Evolutionary conservation across 768 basidiomycete genomes (phyloP).

Genomic region (Mycena alexandri): DNA sequence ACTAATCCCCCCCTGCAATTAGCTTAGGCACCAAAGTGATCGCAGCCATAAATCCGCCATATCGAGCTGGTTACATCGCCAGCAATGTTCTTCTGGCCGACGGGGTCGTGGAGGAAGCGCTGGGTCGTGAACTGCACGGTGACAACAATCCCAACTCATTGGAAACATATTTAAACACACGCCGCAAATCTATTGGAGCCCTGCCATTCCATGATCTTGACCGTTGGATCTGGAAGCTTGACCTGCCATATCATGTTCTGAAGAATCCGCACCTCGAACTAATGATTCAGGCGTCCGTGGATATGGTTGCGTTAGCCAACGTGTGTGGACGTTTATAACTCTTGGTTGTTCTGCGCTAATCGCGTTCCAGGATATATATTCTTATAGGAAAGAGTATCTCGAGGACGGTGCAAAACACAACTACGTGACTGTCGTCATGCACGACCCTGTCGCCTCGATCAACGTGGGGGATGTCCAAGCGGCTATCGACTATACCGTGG

Average conservation of each 20-base stretch:
- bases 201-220: conserved; percentile 36
- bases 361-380: conserved; percentile 40
- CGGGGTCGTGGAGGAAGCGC: conserved; percentile 38
- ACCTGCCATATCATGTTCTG: conserved; percentile 30
- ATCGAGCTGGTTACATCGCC: conserved; percentile 28
- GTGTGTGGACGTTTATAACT: conserved; percentile 10
- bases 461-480: conserved; percentile 35
- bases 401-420: conserved; percentile 42
- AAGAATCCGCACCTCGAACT: conserved; percentile 30
- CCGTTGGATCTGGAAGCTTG: conserved; percentile 37
- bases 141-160: conserved; percentile 30
- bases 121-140: conserved; percentile 35
- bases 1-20: background rate
- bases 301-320: conserved; percentile 37
- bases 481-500: conserved; percentile 39
- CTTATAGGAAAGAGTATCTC: conserved; percentile 41
- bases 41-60: conserved; percentile 32
- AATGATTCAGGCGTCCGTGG: conserved; percentile 34
- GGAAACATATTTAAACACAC: conserved; percentile 34
- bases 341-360: background rate
- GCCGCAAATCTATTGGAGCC: conserved; percentile 37
- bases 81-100: conserved; percentile 38
- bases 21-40: conserved; percentile 33
- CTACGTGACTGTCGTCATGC: conserved; percentile 42
- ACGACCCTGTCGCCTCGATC: conserved; percentile 34